Evolutionary conservation across 768 basidiomycete genomes (phyloP).

Genomic region (Phylloporus sp.): DNA sequence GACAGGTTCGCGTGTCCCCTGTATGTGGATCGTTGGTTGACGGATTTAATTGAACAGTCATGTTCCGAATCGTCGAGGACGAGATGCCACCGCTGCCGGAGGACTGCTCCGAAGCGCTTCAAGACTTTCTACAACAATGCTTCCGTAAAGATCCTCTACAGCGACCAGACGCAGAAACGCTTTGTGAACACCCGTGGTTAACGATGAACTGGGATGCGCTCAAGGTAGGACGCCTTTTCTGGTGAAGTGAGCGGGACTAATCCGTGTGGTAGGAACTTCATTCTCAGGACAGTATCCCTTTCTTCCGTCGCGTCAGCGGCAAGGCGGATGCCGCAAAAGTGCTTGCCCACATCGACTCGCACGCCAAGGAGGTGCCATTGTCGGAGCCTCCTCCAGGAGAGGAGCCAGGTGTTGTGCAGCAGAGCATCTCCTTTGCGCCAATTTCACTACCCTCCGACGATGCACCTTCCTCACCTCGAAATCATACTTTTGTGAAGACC

Average conservation of each 20-base stretch:
- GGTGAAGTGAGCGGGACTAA: not conserved
- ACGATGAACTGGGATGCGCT: constrained; percentile 73
- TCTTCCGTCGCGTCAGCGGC: constrained; percentile 84
- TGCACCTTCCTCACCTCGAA: constrained; percentile 50
- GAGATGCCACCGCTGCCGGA: constrained; percentile 82
- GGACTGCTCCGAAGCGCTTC: constrained; percentile 66
- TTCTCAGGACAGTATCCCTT: constrained; percentile 92
- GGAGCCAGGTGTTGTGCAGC: constrained; percentile 34
- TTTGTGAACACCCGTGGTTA: constrained; percentile 92
- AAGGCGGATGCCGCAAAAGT: constrained; percentile 62
- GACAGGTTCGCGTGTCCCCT: constrained; percentile 58
- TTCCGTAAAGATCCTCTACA: constrained; percentile 82
- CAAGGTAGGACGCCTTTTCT: constrained; percentile 47
- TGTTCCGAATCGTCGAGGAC: constrained; percentile 98
- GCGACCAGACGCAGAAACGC: constrained; percentile 78
- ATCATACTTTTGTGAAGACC: constrained; percentile 87
- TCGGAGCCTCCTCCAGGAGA: constrained; percentile 43
- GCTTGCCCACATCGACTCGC: constrained; percentile 36
- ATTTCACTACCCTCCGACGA: constrained; percentile 28
- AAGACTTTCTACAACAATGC: constrained; percentile 79
- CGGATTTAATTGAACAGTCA: constrained; percentile 47
- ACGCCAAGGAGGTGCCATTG: constrained; percentile 35
- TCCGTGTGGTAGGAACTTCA: constrained; percentile 57
- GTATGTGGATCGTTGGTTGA: not conserved
- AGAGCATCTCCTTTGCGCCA: constrained; percentile 37